Conservation (phyloP, 306 rosid genomes). For the Elaeagnus macrophylla region DNA sequence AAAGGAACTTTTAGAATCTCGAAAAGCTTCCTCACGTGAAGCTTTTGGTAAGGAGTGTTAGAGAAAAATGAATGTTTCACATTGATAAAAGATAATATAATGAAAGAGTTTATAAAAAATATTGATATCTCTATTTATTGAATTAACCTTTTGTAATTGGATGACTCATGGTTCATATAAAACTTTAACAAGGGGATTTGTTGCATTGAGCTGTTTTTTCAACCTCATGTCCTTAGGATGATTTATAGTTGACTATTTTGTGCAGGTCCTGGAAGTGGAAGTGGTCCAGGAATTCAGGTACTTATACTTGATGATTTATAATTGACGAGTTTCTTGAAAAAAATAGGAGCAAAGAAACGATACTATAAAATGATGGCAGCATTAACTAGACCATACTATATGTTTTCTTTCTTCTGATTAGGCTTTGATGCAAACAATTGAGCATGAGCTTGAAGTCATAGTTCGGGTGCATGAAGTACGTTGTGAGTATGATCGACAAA, state of each 20-base stretch:
- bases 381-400: slow-evolving; percentile 4
- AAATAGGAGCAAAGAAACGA: background rate
- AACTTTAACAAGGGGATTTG: too few species aligned
- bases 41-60: slow-evolving; percentile 39
- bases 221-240: slow-evolving; percentile 5
- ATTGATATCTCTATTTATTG: too few species aligned
- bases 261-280: slow-evolving; percentile 41
- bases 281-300: slow-evolving; percentile 88
- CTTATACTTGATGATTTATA: background rate
- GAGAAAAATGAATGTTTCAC: too few species aligned
- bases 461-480: slow-evolving; percentile 95
- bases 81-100: too few species aligned
- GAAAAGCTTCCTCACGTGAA: slow-evolving; percentile 70
- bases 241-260: slow-evolving; percentile 7
- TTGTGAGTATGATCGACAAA: slow-evolving; percentile 76
- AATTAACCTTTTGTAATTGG: too few species aligned
- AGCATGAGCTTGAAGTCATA: slow-evolving; percentile 90
- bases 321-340: background rate
- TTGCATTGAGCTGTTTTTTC: slow-evolving; percentile 5
- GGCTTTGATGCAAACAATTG: slow-evolving; percentile 87
- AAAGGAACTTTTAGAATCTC: slow-evolving; percentile 81
- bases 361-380: background rate
- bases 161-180: too few species aligned
- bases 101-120: too few species aligned
- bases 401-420: slow-evolving; percentile 17